A percentile compares a stretch with the other conserved stretches of the same genome.
Evolutionary conservation across 805 yeast genomes (phyloP).

Genomic region (Ogataea wickerhamii): DNA sequence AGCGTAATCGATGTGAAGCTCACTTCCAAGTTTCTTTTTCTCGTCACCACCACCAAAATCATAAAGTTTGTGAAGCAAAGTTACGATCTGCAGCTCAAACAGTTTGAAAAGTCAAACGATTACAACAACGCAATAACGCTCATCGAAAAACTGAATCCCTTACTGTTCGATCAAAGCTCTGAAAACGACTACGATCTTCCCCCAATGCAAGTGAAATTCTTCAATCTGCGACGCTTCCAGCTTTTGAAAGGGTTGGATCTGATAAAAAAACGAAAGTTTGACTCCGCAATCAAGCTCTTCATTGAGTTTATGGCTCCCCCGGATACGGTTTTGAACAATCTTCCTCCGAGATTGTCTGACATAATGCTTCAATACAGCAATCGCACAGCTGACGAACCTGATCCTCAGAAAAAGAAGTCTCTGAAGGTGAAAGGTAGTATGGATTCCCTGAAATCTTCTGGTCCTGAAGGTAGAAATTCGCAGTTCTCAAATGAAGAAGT

Average conservation of each 20-base stretch:
- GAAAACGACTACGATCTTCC: conserved; percentile 12
- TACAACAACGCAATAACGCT: conserved; percentile 45
- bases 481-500: conserved; percentile 27
- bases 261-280: conserved; percentile 31
- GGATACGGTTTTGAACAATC: conserved; percentile 42
- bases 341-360: conserved; percentile 34
- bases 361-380: conserved; percentile 5
- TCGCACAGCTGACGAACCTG: not conserved
- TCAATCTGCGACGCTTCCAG: conserved; percentile 42
- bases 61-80: conserved; percentile 26
- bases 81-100: conserved; percentile 33
- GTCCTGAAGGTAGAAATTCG: conserved; percentile 1
- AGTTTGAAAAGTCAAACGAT: conserved; percentile 27
- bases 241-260: conserved; percentile 35
- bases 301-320: conserved; percentile 61
- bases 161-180: conserved; percentile 15
- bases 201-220: conserved; percentile 29
- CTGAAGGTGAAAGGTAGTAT: conserved; percentile 5
- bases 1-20: conserved; percentile 19
- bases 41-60: conserved; percentile 29
- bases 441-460: conserved; percentile 8
- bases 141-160: conserved; percentile 32
- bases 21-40: conserved; percentile 26
- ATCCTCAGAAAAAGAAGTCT: not conserved
- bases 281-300: conserved; percentile 41